Base-by-base conservation (phyloP, 768 basidiomycete species). In the Boletellus ananas region DNA sequence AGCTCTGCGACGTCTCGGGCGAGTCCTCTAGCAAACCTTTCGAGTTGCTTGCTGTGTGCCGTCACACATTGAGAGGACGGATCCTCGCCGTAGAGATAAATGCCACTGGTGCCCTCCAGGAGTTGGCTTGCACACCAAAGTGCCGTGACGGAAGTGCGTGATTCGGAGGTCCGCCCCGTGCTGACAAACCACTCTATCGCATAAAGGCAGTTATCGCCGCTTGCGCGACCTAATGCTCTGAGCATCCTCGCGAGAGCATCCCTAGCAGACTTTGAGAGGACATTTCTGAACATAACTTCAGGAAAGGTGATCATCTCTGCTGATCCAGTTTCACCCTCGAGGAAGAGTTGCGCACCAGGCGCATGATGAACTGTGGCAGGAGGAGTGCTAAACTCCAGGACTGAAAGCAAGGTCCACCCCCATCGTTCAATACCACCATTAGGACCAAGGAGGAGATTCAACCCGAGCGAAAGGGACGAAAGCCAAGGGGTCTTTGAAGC, bases 391-490 rank as follows among this genome's bases (percentile, higher is more conserved):
- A 98, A 81, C 57, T 92, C 85, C 34, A 97, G 70, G n/a, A 87
- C 89, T 0, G 81, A 79, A 25, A 98, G 75, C 4, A 99, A 62
- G 42, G 80, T 79, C 86, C 88, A 93, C 4, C 92, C 90, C 95
- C 94, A 98, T 65, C 84, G 84, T 59, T 96, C 92, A 16, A 96
- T 81, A 0, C 88, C 85, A 6, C 92, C 91, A 0, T 72, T 78
- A 1, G 92, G 86, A 4, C 93, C 93, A 1, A 95, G 75, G 6
- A 93, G 74, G 47, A 77, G 79, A 8, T 76, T 79, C 3, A 90
- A 71, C 34, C 73, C 74, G 14, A 72, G 65, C 13, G 79, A 74
- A 31, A 89, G 74, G n/a, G 76, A 58, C 2, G 71, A 60, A 25
- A 78, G 58, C 13, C 70, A 62, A 31, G 46, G 37, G n/a, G 35